Percentiles rank a stretch among this genome's conserved stretches.
These are phyloP conservation scores for Globisporangium echinulatum DNA, from an alignment of 352 stramenopile genomes.

Conservation along the genomic window DNA sequence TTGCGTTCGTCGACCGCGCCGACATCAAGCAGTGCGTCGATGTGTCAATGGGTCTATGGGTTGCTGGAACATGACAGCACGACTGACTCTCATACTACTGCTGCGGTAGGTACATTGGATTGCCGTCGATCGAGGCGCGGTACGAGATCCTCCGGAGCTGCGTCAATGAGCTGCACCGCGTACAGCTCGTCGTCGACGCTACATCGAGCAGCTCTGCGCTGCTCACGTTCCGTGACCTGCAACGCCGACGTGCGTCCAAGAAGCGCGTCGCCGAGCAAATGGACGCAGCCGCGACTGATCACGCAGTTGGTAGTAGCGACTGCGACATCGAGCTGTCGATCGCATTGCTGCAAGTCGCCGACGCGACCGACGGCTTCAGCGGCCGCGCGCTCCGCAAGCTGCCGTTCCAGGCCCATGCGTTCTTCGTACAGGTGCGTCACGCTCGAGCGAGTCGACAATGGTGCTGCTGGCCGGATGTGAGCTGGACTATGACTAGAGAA, in stretches of 20 bases:
- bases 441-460: no score
- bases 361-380: conserved; percentile 58
- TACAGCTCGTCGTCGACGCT: conserved; percentile 45
- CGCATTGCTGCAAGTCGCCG: conserved; percentile 30
- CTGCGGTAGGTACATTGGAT: conserved; percentile 47
- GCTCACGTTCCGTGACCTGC: conserved; percentile 22
- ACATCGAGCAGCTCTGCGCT: conserved; percentile 8
- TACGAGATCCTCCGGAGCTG: conserved; percentile 84
- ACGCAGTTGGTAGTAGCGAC: background rate
- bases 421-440: conserved; percentile 52
- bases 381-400: conserved; percentile 78
- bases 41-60: no score
- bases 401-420: conserved; percentile 75
- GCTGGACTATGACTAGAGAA: no score
- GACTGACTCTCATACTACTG: background rate
- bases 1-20: conserved; percentile 90
- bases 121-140: conserved; percentile 49
- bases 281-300: conserved; percentile 2
- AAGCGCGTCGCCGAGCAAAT: conserved; percentile 44
- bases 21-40: conserved; percentile 87
- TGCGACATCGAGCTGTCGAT: conserved; percentile 23
- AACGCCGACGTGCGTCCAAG: conserved; percentile 17
- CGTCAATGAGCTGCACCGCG: conserved; percentile 73
- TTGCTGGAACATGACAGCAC: conserved; percentile 2
- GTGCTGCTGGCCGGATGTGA: background rate